A percentile compares a stretch with the other conserved stretches of the same genome.
phyloP scores from a whole-genome alignment of 208 protist genomes.

The Crithidia acanthocephali region DNA sequence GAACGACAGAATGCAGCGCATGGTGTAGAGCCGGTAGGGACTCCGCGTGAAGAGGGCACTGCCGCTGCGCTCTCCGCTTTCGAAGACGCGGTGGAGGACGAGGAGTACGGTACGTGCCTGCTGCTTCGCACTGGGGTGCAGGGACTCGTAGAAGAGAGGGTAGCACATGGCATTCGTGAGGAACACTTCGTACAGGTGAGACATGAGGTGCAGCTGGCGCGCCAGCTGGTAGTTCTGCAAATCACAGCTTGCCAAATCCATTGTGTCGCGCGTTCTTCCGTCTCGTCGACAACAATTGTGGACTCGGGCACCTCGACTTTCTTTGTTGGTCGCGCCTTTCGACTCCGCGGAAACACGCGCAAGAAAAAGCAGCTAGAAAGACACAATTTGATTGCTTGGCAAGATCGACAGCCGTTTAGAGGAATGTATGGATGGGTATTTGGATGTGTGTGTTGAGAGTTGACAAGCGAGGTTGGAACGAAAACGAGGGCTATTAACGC shows the following conservation, averaged over 20 bases:
- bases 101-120: conserved; percentile 46
- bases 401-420: too few relatives aligned
- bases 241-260: conserved; percentile 41
- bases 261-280: too few relatives aligned
- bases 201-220: conserved; percentile 68
- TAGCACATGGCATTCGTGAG: conserved; percentile 56
- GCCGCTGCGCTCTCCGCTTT: neutral
- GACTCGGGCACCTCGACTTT: too few relatives aligned
- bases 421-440: too few relatives aligned
- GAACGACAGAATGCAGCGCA: conserved; percentile 56
- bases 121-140: conserved; percentile 47
- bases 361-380: too few relatives aligned
- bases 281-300: too few relatives aligned
- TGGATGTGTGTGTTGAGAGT: too few relatives aligned
- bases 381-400: too few relatives aligned
- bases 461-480: too few relatives aligned
- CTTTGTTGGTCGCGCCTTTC: too few relatives aligned
- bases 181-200: conserved; percentile 59
- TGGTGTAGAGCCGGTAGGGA: conserved; percentile 24
- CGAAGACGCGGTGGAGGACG: conserved; percentile 48
- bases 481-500: too few relatives aligned
- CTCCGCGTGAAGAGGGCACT: conserved; percentile 13
- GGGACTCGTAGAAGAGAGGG: conserved; percentile 68
- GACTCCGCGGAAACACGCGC: too few relatives aligned
- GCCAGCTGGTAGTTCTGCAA: conserved; percentile 71